Conservation (phyloP, 2,329 filamentous ascomycete genomes). For the Curvularia lunata region DNA sequence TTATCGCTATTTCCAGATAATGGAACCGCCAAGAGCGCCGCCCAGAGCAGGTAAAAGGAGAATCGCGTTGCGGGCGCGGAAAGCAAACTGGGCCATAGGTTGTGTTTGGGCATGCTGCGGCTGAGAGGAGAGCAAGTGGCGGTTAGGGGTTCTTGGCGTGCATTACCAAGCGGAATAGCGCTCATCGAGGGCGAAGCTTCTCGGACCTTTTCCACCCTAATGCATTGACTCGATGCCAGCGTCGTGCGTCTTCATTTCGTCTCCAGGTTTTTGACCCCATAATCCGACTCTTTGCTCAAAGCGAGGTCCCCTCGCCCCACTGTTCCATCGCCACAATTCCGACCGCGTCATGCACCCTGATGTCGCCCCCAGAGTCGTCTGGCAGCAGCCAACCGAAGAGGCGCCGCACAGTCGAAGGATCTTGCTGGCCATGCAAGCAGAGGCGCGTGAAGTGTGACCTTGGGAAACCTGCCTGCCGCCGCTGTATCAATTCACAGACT, state of each 20-base stretch:
- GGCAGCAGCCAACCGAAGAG: conserved; percentile 16
- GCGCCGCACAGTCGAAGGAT: conserved; percentile 18
- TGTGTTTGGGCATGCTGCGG: neutral
- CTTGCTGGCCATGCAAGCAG: conserved; percentile 19
- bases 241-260: neutral
- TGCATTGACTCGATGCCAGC: conserved; percentile 9
- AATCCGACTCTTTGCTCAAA: conserved; percentile 1
- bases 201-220: conserved; percentile 6
- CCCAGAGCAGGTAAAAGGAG: neutral
- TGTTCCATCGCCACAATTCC: neutral
- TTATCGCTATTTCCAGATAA: neutral
- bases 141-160: conserved; percentile 8
- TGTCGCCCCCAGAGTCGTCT: conserved; percentile 17
- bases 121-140: neutral
- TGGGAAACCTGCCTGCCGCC: conserved; percentile 12
- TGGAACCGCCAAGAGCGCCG: neutral
- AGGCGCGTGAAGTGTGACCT: conserved; percentile 17
- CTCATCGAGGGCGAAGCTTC: conserved; percentile 1
- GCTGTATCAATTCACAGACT: conserved; percentile 8
- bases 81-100: neutral
- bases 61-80: neutral
- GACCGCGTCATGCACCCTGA: conserved; percentile 18
- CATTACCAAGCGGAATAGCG: conserved; percentile 1
- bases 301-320: neutral
- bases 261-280: neutral